Percentiles rank a stretch among this genome's conserved stretches.
phyloP scores from a whole-genome alignment of 2,329 filamentous ascomycete species.

The Colletotrichum lupini region DNA sequence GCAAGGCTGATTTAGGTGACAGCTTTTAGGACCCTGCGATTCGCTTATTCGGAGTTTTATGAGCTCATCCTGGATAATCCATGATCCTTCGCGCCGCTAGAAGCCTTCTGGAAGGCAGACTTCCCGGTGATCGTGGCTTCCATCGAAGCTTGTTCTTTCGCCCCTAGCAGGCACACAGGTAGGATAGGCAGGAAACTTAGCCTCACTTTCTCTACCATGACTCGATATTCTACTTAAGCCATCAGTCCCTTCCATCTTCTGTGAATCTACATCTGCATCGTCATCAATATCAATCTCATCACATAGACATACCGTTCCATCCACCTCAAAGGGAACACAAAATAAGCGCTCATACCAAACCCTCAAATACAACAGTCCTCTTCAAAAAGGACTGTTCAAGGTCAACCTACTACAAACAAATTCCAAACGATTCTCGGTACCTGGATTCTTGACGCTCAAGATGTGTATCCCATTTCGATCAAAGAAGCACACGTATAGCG shows the following conservation, averaged over 20 bases:
- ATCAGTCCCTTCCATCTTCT: background rate
- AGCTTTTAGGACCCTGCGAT: background rate
- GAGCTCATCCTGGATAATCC: background rate
- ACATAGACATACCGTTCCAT: too few species aligned
- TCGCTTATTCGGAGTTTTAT: background rate
- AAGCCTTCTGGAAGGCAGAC: conserved; percentile 25
- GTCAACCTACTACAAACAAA: background rate
- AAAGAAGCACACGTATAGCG: background rate
- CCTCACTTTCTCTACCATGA: background rate
- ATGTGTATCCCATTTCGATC: conserved; percentile 19
- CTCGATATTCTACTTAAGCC: background rate
- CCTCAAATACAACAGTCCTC: background rate
- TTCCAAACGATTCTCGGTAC: background rate
- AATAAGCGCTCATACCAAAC: background rate
- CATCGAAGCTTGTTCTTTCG: background rate
- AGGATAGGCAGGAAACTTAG: background rate
- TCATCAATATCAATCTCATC: background rate
- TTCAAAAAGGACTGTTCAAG: background rate
- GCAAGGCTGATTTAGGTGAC: background rate
- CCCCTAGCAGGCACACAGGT: background rate
- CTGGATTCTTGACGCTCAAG: background rate
- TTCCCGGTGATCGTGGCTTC: background rate
- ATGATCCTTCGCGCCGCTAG: conserved; percentile 18
- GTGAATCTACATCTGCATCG: background rate
- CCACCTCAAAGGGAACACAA: background rate